These are phyloP conservation scores for Syncephalastrum racemosum DNA, from an alignment of 371 early-diverging fungal species.

Conservation along the genomic window DNA sequence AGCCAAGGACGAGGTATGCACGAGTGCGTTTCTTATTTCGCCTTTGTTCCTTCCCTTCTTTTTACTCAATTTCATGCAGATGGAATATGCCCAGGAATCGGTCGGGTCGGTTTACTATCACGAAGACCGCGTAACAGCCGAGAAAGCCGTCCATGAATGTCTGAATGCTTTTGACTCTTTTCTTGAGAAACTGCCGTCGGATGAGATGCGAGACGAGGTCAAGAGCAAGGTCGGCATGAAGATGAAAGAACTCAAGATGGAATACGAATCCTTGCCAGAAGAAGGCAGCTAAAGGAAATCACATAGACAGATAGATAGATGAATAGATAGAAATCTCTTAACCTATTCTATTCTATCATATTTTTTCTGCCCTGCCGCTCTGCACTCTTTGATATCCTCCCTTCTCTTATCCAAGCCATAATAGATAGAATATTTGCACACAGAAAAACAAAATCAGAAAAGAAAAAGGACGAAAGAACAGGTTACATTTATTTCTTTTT, in stretches of 20 bases:
- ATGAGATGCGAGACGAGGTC: conserved; percentile 37
- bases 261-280: conserved; percentile 36
- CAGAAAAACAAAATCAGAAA: no score
- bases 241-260: conserved; percentile 37
- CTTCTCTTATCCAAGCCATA: no score
- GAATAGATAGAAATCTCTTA: no score
- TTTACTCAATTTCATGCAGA: conserved; percentile 11
- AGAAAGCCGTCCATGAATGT: conserved; percentile 39
- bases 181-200: conserved; percentile 29
- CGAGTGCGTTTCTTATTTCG: neutral
- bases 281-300: conserved; percentile 19
- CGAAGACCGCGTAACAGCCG: conserved; percentile 34
- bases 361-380: no score
- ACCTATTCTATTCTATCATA: neutral
- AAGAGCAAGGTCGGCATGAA: conserved; percentile 38
- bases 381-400: no score
- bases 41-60: neutral
- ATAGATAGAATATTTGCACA: no score
- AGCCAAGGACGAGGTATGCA: conserved; percentile 39
- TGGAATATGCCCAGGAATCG: conserved; percentile 45
- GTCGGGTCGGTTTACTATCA: conserved; percentile 45
- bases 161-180: conserved; percentile 32
- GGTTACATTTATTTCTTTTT: no score
- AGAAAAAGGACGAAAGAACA: no score
- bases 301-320: neutral